A percentile compares a stretch with the other conserved stretches of the same genome.
Conservation (phyloP, 805 yeast species). For the Candida pseudoglaebosa region DNA sequence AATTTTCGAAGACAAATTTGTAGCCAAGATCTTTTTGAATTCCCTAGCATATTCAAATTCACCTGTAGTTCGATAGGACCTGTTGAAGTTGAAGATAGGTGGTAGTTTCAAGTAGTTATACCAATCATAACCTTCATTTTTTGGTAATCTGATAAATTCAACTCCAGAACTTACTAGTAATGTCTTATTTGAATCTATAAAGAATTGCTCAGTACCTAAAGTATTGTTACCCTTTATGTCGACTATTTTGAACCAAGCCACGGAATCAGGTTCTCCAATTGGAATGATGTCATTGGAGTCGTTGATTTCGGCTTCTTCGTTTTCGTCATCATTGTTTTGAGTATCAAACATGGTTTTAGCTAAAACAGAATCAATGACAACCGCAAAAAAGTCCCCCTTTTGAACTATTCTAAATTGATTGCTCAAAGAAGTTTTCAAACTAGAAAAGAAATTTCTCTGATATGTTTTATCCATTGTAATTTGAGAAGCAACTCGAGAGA, state of each 20-base stretch:
- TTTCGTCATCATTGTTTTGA: slow-evolving; percentile 21
- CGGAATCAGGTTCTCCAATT: slow-evolving; percentile 58
- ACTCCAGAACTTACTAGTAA: slow-evolving; percentile 67
- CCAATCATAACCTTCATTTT: slow-evolving; percentile 40
- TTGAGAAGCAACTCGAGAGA: slow-evolving; percentile 68
- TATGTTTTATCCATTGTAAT: slow-evolving; percentile 58
- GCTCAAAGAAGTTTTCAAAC: slow-evolving; percentile 62
- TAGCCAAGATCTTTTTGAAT: slow-evolving; percentile 50
- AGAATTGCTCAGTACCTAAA: slow-evolving; percentile 35
- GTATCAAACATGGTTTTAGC: slow-evolving; percentile 51
- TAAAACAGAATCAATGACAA: slow-evolving; percentile 66
- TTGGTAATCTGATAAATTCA: slow-evolving; percentile 36
- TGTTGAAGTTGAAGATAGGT: slow-evolving; percentile 32
- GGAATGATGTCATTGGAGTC: slow-evolving; percentile 41
- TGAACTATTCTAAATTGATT: slow-evolving; percentile 52
- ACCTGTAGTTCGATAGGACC: slow-evolving; percentile 11
- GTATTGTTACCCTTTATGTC: slow-evolving; percentile 40
- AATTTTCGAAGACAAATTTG: slow-evolving; percentile 41
- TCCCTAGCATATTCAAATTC: slow-evolving; percentile 44
- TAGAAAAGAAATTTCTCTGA: slow-evolving; percentile 58
- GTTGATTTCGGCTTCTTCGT: slow-evolving; percentile 10
- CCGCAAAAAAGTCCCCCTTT: slow-evolving; percentile 68
- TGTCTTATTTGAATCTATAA: slow-evolving; percentile 66
- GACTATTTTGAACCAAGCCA: slow-evolving; percentile 82
- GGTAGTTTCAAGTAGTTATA: slow-evolving; percentile 44